Conservation (phyloP, 371 early-diverging fungal genomes). For the Dinochytrium kinnereticum region DNA sequence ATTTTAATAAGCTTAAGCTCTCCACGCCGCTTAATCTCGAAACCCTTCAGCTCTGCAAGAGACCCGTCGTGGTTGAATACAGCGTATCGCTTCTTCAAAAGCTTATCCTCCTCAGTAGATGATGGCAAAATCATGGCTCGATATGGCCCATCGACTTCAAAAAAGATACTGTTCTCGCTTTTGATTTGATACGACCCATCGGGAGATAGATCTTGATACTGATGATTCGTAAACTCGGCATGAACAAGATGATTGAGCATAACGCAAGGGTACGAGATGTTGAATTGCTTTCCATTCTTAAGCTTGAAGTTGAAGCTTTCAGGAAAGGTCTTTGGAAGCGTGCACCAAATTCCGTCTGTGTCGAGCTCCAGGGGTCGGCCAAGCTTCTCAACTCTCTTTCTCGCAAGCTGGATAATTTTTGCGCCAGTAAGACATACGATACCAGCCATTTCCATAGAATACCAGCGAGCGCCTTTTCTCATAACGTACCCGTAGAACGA, state of each 20-base stretch:
- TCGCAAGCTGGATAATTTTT: conserved; percentile 96
- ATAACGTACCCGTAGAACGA: conserved; percentile 99
- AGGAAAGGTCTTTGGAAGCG: conserved; percentile 93
- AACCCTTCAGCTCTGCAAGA: conserved; percentile 99
- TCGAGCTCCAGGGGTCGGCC: conserved; percentile 98
- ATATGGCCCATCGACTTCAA: conserved; percentile 99
- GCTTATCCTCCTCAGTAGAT: conserved; percentile 95
- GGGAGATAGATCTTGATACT: conserved; percentile 79
- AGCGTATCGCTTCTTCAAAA: conserved; percentile 98
- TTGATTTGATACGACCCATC: conserved; percentile 68
- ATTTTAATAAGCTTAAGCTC: conserved; percentile 99
- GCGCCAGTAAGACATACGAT: conserved; percentile 98
- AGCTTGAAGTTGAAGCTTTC: conserved; percentile 87
- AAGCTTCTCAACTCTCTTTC: conserved; percentile 90
- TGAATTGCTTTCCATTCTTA: conserved; percentile 74
- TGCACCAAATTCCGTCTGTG: conserved; percentile 99
- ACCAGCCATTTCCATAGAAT: conserved; percentile 99
- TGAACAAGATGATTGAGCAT: conserved; percentile 99
- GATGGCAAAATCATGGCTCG: conserved; percentile 99
- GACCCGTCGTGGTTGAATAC: conserved; percentile 97
- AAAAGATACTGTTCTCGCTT: conserved; percentile 97
- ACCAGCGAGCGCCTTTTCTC: conserved; percentile 99
- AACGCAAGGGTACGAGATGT: conserved; percentile 94
- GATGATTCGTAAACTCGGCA: conserved; percentile 97
- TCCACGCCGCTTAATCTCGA: conserved; percentile 99